Evolutionary conservation across 2,329 filamentous ascomycete genomes (phyloP), one percentile per base, ranked within the genome.

Genomic region (Fusarium sp.): DNA sequence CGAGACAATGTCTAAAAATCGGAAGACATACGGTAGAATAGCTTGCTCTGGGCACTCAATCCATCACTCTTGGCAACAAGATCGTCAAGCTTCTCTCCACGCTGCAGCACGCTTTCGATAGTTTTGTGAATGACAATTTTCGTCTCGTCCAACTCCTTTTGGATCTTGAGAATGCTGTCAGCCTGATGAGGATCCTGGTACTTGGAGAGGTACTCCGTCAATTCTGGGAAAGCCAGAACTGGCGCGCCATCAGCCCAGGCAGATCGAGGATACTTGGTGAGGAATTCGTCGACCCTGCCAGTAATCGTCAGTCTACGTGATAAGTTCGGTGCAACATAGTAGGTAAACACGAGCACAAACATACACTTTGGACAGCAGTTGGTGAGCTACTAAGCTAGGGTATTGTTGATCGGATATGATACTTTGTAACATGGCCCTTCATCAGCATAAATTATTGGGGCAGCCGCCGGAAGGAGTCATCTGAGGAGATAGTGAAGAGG

Each of bases 61-160:
- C 90, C 93, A 74, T 97, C 93, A 75, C 93, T 97, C 88, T 98
- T 98, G 68, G 90, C 90, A 44, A 98, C 95, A 73, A 99, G 82
- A 74, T 92, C 92, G 77, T 98, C 95, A 72, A 99, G 93, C 87
- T 97, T 98, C 88, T 98, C 94, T 41, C 94, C 96, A 65, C 96
- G 88, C 84, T 97, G 91, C 75, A 97, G 80, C 52, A 85, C 90
- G 75, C 88, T 92, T 83, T 97, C 92, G 74, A 97, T 97, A 44
- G 96, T 97, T 87, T 98, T 97, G 83, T 98, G 94, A 73, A 99
- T 85, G 61, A 97, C 91, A 76, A 97, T 94, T 87, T 97, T 98
- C 63, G 95, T 98, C 85, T 97, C 94, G 76, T 98, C 94, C 65
- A 99, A 85, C 83, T 99, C 94, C 82, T 93, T 92, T 81, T 98